Conservation (phyloP, 495 filamentous ascomycete genomes). For the Lentithecium fluviatile region DNA sequence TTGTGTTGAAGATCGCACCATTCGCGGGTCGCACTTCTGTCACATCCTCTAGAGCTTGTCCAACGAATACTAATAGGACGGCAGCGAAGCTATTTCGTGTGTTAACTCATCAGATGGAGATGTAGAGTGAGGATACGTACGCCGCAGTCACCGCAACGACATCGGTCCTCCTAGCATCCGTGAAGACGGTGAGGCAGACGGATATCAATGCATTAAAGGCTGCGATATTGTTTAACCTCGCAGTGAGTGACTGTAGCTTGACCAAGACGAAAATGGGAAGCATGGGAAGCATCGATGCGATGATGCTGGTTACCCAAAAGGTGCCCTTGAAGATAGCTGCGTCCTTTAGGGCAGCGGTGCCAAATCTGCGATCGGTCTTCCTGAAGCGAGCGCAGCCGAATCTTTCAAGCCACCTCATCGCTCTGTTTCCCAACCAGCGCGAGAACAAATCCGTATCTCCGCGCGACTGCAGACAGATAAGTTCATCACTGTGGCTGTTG, state of each 20-base stretch:
- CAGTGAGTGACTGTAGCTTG: slow-evolving; percentile 22
- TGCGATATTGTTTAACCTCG: slow-evolving; percentile 22
- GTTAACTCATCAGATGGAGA: too few species aligned
- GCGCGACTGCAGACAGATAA: not conserved
- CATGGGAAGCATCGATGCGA: slow-evolving; percentile 27
- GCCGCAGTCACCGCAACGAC: slow-evolving; percentile 42
- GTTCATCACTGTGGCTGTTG: too few species aligned
- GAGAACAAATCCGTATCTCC: not conserved
- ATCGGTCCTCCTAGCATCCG: slow-evolving; percentile 34
- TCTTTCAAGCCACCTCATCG: not conserved
- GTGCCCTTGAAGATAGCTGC: slow-evolving; percentile 12
- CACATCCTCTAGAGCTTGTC: too few species aligned
- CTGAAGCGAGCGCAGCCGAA: slow-evolving; percentile 9
- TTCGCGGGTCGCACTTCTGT: too few species aligned
- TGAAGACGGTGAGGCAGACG: slow-evolving; percentile 25
- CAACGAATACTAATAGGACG: slow-evolving; percentile 1
- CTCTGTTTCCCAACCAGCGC: not conserved
- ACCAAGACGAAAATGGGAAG: slow-evolving; percentile 18
- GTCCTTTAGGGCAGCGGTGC: not conserved
- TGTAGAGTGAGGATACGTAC: slow-evolving; percentile 7
- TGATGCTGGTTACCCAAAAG: slow-evolving; percentile 29
- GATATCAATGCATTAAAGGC: slow-evolving; percentile 35
- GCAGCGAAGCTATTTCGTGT: not conserved
- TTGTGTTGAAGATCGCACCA: too few species aligned
- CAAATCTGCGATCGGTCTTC: not conserved